Base-by-base conservation (phyloP, 352 stramenopile genomes). In the Globisporangium spinosum region DNA sequence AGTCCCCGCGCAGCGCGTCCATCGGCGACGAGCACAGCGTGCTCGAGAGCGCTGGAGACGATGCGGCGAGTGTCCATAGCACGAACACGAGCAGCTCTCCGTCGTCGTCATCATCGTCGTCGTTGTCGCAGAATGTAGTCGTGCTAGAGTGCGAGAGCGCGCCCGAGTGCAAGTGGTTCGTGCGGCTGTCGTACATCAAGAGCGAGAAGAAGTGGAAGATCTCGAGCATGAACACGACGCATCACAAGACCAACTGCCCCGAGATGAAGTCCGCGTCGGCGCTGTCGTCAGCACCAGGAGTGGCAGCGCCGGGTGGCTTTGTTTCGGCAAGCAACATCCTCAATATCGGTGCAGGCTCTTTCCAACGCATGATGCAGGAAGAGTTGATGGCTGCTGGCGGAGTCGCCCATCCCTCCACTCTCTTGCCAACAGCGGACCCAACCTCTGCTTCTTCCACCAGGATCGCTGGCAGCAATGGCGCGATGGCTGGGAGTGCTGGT, bases 101-200 rank as follows among this genome's bases (percentile, higher is more conserved):
- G 1, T 25, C 51, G 6, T 35, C 69, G 27, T 15, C 32, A 3
- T 47, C 56, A 12, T 69, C 73, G 7, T 20, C 58, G 40, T 74
- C 29, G 29, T 32, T 32, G 29, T 32, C 69, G 34, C 58, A 58
- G 23, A 85, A 91, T 70, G 70, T 74, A 20, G 75, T 89, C 12
- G 70, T 89, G 32, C 38, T 91, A 43, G 83, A 90, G 71, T 91
- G 83, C 63, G 78, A 82, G 62, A 80, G 81, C 64, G 80, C 83
- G 35, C 83, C 83, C 8, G 67, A 72, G 58, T 91, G 83, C 77
- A 91, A 89, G 68, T 91, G 83, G 83, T 91, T 90, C 58, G 83
- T 91, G 73, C 78, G 78, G 4, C 67, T 91, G 54, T 75, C 72
- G 54, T 87, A 82, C 62, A 70, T 83, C 60, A 89, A 88, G 71